Base-by-base conservation (phyloP, 2,329 filamentous ascomycete species). In the Microdochium bolleyi region DNA sequence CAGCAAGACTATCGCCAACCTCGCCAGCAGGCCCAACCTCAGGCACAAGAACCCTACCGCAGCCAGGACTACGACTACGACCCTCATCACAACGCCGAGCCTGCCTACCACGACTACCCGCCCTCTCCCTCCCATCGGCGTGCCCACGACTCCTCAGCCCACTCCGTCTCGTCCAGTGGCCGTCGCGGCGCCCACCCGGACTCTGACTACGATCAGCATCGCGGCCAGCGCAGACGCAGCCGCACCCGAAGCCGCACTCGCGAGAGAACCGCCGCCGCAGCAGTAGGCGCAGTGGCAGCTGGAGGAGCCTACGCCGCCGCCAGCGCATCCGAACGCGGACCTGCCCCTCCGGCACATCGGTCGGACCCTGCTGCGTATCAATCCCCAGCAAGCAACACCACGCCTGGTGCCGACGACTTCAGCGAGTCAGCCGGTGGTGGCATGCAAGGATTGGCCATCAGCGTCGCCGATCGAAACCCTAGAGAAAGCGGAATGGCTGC, bases 391-490 rank as follows among this genome's bases (percentile, higher is more conserved):
- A 67, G 64, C 58, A 75, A 70, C 61, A 69, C 74, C 53, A 86
- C 83, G 1, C 82, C 83, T 2, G 84, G 82, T 32, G 77, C 81
- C 55, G 84, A 89, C 69, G 88, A 89, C 64, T 81, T 85, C 57
- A 77, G 84, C 55, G 74, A 81, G 50, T 67, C 73, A 38, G 81
- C 85, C 16, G 75, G 77, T 22, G 85, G 84, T 59, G 85, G 84
- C 53, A 83, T 89, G 67, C 76, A 84, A 27, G 84, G 84, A 52
- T 81, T 88, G 55, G 85, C 86, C 38, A 75, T 84, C 61, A 80
- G 74, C 52, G 80, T 87, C 49, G 84, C 85, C 50, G 83, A 85
- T 60, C 76, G 75, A 51, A 81, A 84, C 68, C 75, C 81, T 56
- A 74, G 83, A 56, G 79, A 86, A 59, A 85, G 83, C 67, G 85